Conservation (phyloP, 208 protist species). For the Porcisia deanei region DNA sequence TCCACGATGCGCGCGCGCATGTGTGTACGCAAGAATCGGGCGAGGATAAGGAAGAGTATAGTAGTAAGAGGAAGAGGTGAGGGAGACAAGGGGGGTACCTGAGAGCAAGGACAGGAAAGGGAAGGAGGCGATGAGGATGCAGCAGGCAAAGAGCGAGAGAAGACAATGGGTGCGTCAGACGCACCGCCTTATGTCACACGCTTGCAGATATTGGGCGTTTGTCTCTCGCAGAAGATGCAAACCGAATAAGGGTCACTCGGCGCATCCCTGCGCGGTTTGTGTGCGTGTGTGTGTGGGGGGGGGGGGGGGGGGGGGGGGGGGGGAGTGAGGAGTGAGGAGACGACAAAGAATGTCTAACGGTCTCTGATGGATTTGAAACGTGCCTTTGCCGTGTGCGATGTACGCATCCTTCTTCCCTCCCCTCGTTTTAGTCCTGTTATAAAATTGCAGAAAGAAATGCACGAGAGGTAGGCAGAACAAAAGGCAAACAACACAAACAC, state of each 20-base stretch:
- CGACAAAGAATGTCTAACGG: too few relatives aligned
- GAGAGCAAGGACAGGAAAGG: not conserved
- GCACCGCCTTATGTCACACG: not conserved
- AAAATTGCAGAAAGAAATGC: too few relatives aligned
- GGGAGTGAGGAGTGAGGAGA: too few relatives aligned
- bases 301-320: too few relatives aligned
- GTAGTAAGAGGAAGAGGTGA: not conserved
- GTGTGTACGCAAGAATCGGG: not conserved
- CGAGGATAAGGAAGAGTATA: not conserved
- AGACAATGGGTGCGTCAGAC: not conserved
- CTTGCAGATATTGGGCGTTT: not conserved
- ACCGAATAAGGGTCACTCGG: not conserved
- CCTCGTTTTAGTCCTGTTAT: too few relatives aligned
- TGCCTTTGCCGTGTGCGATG: too few relatives aligned
- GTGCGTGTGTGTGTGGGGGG: not conserved
- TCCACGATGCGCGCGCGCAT: not conserved
- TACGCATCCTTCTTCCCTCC: too few relatives aligned
- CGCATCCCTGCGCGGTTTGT: not conserved
- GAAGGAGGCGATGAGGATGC: not conserved
- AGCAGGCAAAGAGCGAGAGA: not conserved
- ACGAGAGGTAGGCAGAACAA: too few relatives aligned
- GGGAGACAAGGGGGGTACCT: not conserved
- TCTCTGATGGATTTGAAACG: too few relatives aligned
- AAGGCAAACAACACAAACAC: too few relatives aligned
- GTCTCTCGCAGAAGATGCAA: not conserved